phyloP scores from a whole-genome alignment of 345 rosid genomes.

The Arabidopsis thaliana region DNA sequence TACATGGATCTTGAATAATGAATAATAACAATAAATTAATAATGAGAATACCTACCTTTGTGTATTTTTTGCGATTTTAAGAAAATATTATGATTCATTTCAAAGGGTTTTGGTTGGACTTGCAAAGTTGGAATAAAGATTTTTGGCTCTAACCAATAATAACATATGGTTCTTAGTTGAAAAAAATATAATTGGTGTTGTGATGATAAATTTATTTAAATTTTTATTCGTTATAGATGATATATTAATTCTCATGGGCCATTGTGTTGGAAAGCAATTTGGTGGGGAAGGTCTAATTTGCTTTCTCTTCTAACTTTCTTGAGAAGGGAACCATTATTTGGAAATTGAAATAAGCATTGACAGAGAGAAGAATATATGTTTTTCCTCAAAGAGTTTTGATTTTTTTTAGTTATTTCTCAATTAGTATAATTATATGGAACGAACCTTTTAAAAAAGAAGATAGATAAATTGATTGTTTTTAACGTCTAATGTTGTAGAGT shows the following conservation, averaged over 20 bases:
- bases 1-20: conserved; percentile 26
- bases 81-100: background rate
- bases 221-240: background rate
- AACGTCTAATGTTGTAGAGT: background rate
- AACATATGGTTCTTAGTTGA: conserved; percentile 1
- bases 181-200: conserved; percentile 5
- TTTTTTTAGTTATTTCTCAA: background rate
- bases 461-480: background rate
- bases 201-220: background rate
- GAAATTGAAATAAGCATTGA: conserved; percentile 20
- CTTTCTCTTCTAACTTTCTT: conserved; percentile 36
- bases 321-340: conserved; percentile 37
- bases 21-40: conserved; percentile 20
- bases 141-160: background rate
- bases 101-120: conserved; percentile 7
- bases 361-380: conserved; percentile 17
- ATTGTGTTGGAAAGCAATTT: conserved; percentile 39
- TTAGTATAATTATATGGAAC: background rate
- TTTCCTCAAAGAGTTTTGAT: background rate
- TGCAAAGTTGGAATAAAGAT: background rate
- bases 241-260: conserved; percentile 21
- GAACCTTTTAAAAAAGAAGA: background rate
- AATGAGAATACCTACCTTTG: conserved; percentile 20
- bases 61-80: background rate
- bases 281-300: conserved; percentile 41